A percentile compares a stretch with the other conserved stretches of the same genome.
Evolutionary conservation across 2,329 filamentous ascomycete genomes (phyloP).

Genomic region (Trichoderma sp.): DNA sequence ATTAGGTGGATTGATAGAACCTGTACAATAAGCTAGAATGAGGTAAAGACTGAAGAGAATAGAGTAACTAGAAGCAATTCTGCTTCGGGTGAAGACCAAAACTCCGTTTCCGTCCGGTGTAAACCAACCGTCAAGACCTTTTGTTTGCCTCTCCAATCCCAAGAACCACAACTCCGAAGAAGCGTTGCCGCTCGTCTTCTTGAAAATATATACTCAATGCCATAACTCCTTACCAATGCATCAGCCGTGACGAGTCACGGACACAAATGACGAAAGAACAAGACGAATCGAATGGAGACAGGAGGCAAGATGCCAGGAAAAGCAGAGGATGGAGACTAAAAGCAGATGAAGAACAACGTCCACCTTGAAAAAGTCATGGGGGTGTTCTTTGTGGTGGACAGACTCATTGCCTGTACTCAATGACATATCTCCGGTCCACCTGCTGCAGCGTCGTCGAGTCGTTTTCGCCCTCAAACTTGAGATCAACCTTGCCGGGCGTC

Average conservation of each 20-base stretch:
- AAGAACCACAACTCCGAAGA: slow-evolving; percentile 3
- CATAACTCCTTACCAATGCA: neutral
- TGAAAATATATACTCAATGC: neutral
- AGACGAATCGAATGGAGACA: neutral
- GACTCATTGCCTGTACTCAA: slow-evolving; percentile 62
- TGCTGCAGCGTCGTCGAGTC: slow-evolving; percentile 72
- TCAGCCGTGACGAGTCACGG: neutral
- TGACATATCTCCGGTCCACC: slow-evolving; percentile 74
- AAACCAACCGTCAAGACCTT: slow-evolving; percentile 3
- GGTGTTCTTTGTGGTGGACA: no score
- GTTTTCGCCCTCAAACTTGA: slow-evolving; percentile 81
- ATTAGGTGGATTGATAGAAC: neutral
- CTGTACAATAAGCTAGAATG: neutral
- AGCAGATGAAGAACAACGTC: no score
- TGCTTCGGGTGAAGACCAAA: neutral
- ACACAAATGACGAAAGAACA: neutral
- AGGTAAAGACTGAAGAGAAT: neutral
- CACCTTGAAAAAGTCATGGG: no score
- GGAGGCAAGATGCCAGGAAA: neutral
- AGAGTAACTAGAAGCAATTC: neutral
- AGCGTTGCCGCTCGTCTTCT: slow-evolving; percentile 22
- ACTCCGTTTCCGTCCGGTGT: neutral
- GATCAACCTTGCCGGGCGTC: slow-evolving; percentile 56
- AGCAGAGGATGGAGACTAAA: neutral
- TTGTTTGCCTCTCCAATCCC: neutral